Base-by-base conservation (phyloP, 192 early-diverging fungal genomes). In the Coemansia sp. region DNA sequence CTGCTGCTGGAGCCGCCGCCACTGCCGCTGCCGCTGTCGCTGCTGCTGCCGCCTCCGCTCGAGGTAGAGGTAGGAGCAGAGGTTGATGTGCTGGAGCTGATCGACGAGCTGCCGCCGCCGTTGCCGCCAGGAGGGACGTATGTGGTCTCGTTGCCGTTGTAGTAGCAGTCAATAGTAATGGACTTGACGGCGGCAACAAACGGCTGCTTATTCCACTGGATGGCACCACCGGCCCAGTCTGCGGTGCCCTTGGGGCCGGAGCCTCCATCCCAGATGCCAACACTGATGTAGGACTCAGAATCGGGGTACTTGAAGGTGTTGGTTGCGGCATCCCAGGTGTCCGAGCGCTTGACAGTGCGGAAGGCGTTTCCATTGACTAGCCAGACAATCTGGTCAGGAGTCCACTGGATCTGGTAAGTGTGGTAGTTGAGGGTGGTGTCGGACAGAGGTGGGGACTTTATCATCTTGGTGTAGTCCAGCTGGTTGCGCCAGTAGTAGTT, bases 231-330 rank as follows among this genome's bases (percentile, higher is more conserved):
- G 18, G 87, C 87, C 85, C 85, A 88, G 13, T 79, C 74, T 7
- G 62, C 37, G 1, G 86, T 88, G 26, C 84, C 84, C 28, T 73
- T 42, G 33, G 73, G 69, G 11, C 75, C 76, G 35, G 76, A 75
- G 51, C 87, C 87, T 20, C 79, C 87, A 61, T 88, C 85, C 87
- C 87, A 88, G 62, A 88, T 83, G n/a, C 82, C 83, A 73, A 83
- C 84, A 45, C 80, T 76, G 42, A 86, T 66, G 45, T 73, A 71
- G 3, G 79, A 60, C 42, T 76, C 77, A 31, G 72, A 62, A 14
- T 78, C 65, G 2, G 86, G 86, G 71, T 64, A 86, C 70, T 71
- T 82, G 62, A 71, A 80, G 24, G 59, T 48, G 21, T 69, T 73
- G 39, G 69, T 51, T 9, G 83, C 72, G 23, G 50, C 45, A 45